Conservation (phyloP, 495 filamentous ascomycete species). For the Parachaetomium inaequale region DNA sequence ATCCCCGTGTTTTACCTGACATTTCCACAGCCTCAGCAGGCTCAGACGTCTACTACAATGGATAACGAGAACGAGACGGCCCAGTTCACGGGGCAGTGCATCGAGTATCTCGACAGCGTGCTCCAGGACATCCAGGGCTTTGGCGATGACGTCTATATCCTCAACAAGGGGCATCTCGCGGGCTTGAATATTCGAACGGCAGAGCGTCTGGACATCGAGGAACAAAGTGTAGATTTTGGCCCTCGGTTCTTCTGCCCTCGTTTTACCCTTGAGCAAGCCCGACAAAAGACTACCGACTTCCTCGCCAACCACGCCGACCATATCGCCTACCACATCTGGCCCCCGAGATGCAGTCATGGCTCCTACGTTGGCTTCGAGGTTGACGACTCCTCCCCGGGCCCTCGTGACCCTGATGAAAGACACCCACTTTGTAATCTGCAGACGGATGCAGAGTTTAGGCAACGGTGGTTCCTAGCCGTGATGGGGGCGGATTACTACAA, state of each 20-base stretch:
- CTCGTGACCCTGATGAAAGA: not conserved
- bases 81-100: not conserved
- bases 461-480: not conserved
- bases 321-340: not conserved
- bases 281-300: not conserved
- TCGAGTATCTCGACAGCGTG: not conserved
- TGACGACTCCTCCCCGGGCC: not conserved
- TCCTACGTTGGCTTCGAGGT: not conserved
- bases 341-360: not conserved
- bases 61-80: not conserved
- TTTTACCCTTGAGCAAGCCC: not conserved
- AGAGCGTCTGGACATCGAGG: constrained; percentile 7
- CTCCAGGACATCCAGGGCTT: not conserved
- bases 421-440: not conserved
- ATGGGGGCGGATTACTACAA: not conserved
- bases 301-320: not conserved
- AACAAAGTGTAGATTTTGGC: constrained; percentile 2
- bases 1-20: no score
- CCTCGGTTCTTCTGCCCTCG: not conserved
- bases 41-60: not conserved
- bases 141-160: not conserved
- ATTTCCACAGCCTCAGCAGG: no score
- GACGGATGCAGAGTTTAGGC: not conserved
- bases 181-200: not conserved
- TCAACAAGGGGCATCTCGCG: not conserved